Evolutionary conservation across 176 grass and related monocot species (phyloP), one percentile per base, ranked within the genome.

Genomic region (Oryza australiensis): DNA sequence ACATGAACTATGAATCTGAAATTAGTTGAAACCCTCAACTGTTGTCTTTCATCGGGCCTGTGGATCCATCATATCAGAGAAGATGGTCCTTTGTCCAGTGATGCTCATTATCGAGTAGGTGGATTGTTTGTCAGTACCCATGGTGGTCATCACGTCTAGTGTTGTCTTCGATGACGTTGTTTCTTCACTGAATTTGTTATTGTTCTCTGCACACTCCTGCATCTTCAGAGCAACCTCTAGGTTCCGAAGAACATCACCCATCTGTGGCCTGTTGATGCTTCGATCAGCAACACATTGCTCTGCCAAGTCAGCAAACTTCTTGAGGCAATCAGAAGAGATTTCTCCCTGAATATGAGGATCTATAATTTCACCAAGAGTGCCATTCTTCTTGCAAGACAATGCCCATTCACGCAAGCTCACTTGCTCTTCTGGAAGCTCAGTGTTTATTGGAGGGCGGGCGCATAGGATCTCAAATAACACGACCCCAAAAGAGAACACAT

Each of bases 211-310:
- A 26, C 76, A 72, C 71, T 88, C 92, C 73, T 94, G 92, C 65
- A 94, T 73, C 80, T 94, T 80, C 51, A 91, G 83, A 18, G 92
- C 92, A 35, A 94, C 85, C 59, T 89, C 87, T 51, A 94, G 85
- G 84, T 91, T 94, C 87, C 81, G 91, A 18, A 94, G 84, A 38
- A 94, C 92, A 60, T 91, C 92, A 3, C 84, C 87, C 33, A 94
- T 94, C 3, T 84, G 73, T 18, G 92, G 92, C 40, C 92, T 75
- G 26, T 91, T 77, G n/a, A 88, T 85, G 8, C 89, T 80, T n/a
- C 23, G 65, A 48, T 94, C 89, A 33, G 89, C 80, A n/a, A 94
- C 75, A 65, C 92, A 91, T 29, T 91, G 43, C 13, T 87, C 82
- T 85, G 68, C 2, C 83, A 87, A 0, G 68, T 94, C 51, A 88